A percentile compares a stretch with the other conserved stretches of the same genome.
phyloP scores from a whole-genome alignment of 768 basidiomycete genomes.

The Mycena capillaripes region DNA sequence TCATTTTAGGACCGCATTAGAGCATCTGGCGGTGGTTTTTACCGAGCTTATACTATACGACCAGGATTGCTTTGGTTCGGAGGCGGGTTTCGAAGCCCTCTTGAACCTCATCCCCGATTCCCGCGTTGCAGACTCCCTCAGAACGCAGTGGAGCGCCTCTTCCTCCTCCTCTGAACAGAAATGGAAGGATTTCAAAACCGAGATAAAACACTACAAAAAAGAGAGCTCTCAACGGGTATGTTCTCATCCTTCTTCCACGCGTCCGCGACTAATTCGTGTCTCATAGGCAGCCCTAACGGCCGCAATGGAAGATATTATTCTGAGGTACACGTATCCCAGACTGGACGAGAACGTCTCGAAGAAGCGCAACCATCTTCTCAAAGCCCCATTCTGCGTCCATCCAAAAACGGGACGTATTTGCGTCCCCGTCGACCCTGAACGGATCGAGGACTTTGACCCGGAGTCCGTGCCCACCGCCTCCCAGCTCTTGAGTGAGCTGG shows the following conservation, averaged over 20 bases:
- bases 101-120: conserved; percentile 82
- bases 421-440: conserved; percentile 87
- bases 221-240: conserved; percentile 49
- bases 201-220: conserved; percentile 51
- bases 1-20: conserved; percentile 57
- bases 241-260: conserved; percentile 25
- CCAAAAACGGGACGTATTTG: conserved; percentile 97
- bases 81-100: conserved; percentile 81
- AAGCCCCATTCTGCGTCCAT: conserved; percentile 97
- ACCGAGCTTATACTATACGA: conserved; percentile 78
- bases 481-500: conserved; percentile 86
- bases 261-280: conserved; percentile 22
- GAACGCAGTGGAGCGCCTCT: conserved; percentile 70
- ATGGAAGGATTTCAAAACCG: conserved; percentile 76
- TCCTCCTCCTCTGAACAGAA: conserved; percentile 73
- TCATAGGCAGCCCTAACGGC: conserved; percentile 51
- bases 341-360: conserved; percentile 98
- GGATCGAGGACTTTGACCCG: conserved; percentile 88
- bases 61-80: conserved; percentile 84
- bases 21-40: conserved; percentile 71
- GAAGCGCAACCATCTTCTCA: conserved; percentile 96
- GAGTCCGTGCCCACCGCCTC: conserved; percentile 87
- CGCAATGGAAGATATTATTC: conserved; percentile 87
- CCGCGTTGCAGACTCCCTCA: conserved; percentile 61
- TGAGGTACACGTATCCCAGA: conserved; percentile 96